These are phyloP conservation scores for Pseudoperonospora humuli DNA, from an alignment of 352 stramenopile genomes.

Conservation along the genomic window DNA sequence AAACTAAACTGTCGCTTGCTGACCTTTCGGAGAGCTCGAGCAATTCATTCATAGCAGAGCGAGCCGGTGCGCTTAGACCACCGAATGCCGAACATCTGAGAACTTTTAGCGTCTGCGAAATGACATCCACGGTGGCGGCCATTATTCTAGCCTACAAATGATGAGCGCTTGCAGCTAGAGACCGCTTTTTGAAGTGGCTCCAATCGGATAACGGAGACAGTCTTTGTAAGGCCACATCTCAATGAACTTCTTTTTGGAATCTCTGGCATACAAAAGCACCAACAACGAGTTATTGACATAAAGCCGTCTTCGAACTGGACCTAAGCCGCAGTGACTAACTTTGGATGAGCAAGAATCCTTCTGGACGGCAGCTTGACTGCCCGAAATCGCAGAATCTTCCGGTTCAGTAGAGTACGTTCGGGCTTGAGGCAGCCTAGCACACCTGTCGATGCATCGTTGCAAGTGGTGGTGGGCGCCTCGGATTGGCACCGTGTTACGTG, in stretches of 20 bases:
- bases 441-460: slow-evolving; percentile 23
- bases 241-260: slow-evolving; percentile 15
- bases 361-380: slow-evolving; percentile 27
- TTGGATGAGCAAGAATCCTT: slow-evolving; percentile 18
- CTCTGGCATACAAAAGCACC: neutral
- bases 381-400: slow-evolving; percentile 18
- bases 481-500: slow-evolving; percentile 8
- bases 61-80: slow-evolving; percentile 1
- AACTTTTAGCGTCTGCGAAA: slow-evolving; percentile 9
- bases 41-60: slow-evolving; percentile 11
- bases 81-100: neutral
- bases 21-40: neutral
- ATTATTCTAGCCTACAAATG: neutral
- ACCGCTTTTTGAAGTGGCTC: slow-evolving; percentile 5
- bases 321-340: slow-evolving; percentile 16
- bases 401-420: slow-evolving; percentile 34
- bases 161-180: slow-evolving; percentile 12
- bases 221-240: slow-evolving; percentile 18
- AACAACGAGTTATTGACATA: slow-evolving; percentile 1
- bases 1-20: slow-evolving; percentile 12
- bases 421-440: slow-evolving; percentile 18
- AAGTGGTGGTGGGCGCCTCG: slow-evolving; percentile 15
- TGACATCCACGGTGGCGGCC: neutral
- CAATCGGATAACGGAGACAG: slow-evolving; percentile 10
- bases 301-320: slow-evolving; percentile 2